These are phyloP conservation scores for Schizosaccharomyces lindneri DNA, from an alignment of 805 yeast genomes.

Conservation along the genomic window DNA sequence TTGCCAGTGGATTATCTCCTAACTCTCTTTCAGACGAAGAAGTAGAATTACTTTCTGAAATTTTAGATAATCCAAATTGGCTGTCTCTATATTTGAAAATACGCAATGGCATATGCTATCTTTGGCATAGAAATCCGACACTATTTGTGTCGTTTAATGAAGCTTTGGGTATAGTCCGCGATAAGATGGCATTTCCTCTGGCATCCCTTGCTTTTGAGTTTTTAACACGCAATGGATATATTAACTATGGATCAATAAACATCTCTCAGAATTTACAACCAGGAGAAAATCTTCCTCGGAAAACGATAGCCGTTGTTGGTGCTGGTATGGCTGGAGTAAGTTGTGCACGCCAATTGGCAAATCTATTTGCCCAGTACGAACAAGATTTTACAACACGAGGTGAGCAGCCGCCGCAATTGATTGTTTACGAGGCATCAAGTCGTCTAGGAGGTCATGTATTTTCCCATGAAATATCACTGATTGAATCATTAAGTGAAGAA, in stretches of 20 bases:
- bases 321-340: slow-evolving; percentile 96
- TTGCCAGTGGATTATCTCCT: slow-evolving; percentile 18
- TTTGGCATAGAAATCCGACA: slow-evolving; percentile 20
- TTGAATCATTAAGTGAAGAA: not conserved
- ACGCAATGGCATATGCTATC: slow-evolving; percentile 18
- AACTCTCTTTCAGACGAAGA: slow-evolving; percentile 16
- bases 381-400: slow-evolving; percentile 14
- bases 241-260: slow-evolving; percentile 19
- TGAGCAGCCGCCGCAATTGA: slow-evolving; percentile 18
- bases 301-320: slow-evolving; percentile 51
- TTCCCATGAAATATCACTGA: slow-evolving; percentile 11
- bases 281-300: slow-evolving; percentile 10
- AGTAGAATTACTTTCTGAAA: slow-evolving; percentile 14
- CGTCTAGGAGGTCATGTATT: slow-evolving; percentile 21
- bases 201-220: slow-evolving; percentile 22
- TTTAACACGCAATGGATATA: slow-evolving; percentile 19
- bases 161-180: slow-evolving; percentile 20
- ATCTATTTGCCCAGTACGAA: slow-evolving; percentile 21
- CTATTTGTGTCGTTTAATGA: slow-evolving; percentile 18
- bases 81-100: slow-evolving; percentile 15
- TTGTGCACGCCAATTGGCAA: slow-evolving; percentile 80
- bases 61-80: slow-evolving; percentile 15
- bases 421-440: slow-evolving; percentile 17
- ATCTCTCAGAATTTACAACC: slow-evolving; percentile 6
- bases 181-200: slow-evolving; percentile 16